Evolutionary conservation across 306 rosid genomes (phyloP).

Genomic region (Vicia villosa): DNA sequence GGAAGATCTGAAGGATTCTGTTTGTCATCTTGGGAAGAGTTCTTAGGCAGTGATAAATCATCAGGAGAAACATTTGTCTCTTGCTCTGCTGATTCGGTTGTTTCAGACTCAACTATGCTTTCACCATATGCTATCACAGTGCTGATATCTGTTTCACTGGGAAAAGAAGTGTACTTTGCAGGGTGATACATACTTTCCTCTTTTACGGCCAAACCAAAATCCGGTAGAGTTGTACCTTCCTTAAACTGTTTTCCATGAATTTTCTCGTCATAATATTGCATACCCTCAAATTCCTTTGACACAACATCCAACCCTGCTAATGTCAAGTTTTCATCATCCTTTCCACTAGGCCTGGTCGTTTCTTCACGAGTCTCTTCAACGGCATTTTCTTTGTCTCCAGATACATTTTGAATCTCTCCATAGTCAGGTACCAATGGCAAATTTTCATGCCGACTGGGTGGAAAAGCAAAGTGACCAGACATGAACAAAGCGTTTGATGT

Average conservation of each 20-base stretch:
- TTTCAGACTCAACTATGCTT: conserved; percentile 45
- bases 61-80: conserved; percentile 48
- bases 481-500: conserved; percentile 78
- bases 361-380: conserved; percentile 53
- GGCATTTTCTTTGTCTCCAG: conserved; percentile 45
- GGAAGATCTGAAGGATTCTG: conserved; percentile 55
- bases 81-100: conserved; percentile 50
- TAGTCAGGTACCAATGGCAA: conserved; percentile 70
- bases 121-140: conserved; percentile 51
- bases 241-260: conserved; percentile 65
- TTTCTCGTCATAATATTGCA: conserved; percentile 57
- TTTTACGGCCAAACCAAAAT: conserved; percentile 52
- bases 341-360: conserved; percentile 54
- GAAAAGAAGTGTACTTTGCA: conserved; percentile 55
- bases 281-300: conserved; percentile 64
- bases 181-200: conserved; percentile 58
- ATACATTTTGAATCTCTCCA: conserved; percentile 50
- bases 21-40: conserved; percentile 45
- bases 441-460: conserved; percentile 81
- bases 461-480: conserved; percentile 92
- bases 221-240: conserved; percentile 63
- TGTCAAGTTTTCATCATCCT: conserved; percentile 61
- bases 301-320: conserved; percentile 57
- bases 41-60: conserved; percentile 52
- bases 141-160: conserved; percentile 51